Percentiles rank a stretch among this genome's conserved stretches.
Conservation (phyloP, 331 rosid genomes). For the Quercus phellos region DNA sequence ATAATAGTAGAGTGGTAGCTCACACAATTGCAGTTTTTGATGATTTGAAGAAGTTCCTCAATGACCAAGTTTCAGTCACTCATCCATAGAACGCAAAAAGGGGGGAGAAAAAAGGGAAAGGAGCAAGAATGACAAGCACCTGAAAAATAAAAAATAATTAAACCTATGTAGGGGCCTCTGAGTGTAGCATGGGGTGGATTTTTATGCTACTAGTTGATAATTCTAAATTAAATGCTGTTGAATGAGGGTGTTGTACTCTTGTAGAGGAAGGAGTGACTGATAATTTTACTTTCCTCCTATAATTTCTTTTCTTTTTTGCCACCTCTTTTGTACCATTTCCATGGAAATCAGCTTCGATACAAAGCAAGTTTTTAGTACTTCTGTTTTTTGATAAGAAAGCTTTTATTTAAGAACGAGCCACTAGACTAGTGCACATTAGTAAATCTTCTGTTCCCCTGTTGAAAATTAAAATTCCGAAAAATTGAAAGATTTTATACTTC, state of each 20-base stretch:
- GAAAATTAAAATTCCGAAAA: background rate
- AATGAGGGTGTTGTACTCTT: background rate
- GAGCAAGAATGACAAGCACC: background rate
- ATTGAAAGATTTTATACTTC: background rate
- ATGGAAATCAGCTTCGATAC: background rate
- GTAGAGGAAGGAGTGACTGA: background rate
- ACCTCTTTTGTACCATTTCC: background rate
- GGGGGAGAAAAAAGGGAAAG: background rate
- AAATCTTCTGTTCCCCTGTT: background rate
- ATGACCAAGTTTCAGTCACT: background rate
- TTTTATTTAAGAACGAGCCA: no score
- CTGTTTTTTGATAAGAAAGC: background rate
- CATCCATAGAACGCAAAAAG: background rate
- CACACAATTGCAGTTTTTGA: no score
- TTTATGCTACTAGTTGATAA: background rate
- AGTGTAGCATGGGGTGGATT: background rate
- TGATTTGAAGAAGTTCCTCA: background rate
- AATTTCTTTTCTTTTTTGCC: background rate
- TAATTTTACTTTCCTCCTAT: background rate
- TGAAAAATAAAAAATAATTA: background rate
- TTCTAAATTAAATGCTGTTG: background rate
- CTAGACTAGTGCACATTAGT: background rate
- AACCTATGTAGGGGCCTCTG: background rate
- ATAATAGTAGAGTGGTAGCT: background rate
- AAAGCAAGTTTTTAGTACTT: background rate